phyloP scores from a whole-genome alignment of 352 stramenopile genomes.

The Phytophthora cryptogea region DNA sequence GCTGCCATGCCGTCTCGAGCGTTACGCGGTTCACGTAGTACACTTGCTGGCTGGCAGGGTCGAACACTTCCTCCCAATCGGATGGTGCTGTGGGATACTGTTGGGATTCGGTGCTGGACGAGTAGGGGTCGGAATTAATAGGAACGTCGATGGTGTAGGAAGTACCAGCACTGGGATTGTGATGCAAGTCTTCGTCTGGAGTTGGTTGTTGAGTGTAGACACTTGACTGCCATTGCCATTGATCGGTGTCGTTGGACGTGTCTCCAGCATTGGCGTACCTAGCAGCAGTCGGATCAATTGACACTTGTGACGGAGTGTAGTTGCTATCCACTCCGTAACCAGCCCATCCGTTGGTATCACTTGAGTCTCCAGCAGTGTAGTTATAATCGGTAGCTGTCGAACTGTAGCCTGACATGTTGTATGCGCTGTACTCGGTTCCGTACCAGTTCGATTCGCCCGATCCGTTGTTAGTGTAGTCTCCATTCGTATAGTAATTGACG shows the following conservation, averaged over 20 bases:
- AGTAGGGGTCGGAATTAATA: not conserved
- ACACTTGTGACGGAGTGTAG: conserved; percentile 4
- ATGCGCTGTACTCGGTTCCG: conserved; percentile 31
- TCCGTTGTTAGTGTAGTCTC: conserved; percentile 12
- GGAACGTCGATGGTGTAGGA: conserved; percentile 17
- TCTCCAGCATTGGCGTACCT: conserved; percentile 5
- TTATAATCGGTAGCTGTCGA: conserved; percentile 13
- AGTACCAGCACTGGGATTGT: not conserved
- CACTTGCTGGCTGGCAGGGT: conserved; percentile 45
- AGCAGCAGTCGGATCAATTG: conserved; percentile 7
- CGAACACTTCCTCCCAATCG: conserved; percentile 71
- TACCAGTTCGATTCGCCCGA: conserved; percentile 25
- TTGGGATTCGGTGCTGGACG: conserved; percentile 2
- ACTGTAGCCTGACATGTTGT: conserved; percentile 29
- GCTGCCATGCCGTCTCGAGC: conserved; percentile 59
- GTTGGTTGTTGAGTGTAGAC: conserved; percentile 9
- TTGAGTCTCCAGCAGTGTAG: conserved; percentile 2
- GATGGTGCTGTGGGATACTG: not conserved
- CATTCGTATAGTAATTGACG: conserved; percentile 24
- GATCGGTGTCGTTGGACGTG: not conserved
- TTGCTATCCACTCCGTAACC: not conserved
- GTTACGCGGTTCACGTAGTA: conserved; percentile 79
- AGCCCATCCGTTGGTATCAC: conserved; percentile 16
- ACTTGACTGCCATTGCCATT: conserved; percentile 24
- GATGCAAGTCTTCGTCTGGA: not conserved